These are phyloP conservation scores for Echinochloa phyllopogon DNA, from an alignment of 176 grass and related monocot species.

Conservation along the genomic window DNA sequence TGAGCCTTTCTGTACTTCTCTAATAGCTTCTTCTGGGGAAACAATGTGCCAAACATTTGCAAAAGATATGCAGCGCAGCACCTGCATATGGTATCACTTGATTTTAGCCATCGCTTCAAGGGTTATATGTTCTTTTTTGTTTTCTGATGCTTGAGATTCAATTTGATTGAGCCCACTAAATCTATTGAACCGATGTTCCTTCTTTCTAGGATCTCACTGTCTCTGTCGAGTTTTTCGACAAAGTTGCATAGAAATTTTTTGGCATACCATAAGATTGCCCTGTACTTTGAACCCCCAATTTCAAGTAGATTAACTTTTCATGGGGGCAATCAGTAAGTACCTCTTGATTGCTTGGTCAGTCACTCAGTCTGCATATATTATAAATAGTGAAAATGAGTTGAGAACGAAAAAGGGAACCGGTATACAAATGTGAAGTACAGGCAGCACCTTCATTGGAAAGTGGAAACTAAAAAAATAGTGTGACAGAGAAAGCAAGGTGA, in stretches of 20 bases:
- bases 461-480: neutral
- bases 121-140: neutral
- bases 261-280: neutral
- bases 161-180: neutral
- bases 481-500: neutral
- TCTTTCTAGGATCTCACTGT: neutral
- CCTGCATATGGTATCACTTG: conserved; percentile 4
- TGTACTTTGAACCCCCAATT: neutral
- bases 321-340: neutral
- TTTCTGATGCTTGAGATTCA: neutral
- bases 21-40: neutral
- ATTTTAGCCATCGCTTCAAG: neutral
- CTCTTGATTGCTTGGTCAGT: neutral
- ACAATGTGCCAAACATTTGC: neutral
- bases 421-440: neutral
- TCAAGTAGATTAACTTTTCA: neutral
- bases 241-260: neutral
- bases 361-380: neutral
- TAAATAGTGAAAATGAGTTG: neutral
- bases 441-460: neutral
- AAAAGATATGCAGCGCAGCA: neutral
- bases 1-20: neutral
- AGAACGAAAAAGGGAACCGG: neutral
- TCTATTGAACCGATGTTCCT: neutral
- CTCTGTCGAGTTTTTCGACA: neutral